Percentiles rank a stretch among this genome's conserved stretches.
These are phyloP conservation scores for Avena insularis DNA, from an alignment of 176 grass and related monocot species.

Conservation along the genomic window DNA sequence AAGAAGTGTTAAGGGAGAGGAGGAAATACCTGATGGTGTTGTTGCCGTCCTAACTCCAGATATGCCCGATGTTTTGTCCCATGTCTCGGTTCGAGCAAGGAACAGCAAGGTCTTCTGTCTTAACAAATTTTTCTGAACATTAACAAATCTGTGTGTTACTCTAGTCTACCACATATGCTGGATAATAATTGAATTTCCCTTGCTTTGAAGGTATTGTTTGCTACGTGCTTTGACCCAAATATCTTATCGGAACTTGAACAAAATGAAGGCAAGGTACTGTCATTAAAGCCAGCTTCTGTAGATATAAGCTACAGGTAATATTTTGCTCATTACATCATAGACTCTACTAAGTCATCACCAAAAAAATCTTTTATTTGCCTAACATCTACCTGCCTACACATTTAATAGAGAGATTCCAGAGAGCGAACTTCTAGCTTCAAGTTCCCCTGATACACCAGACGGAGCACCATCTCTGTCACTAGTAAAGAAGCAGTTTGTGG, in stretches of 20 bases:
- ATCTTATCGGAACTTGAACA: constrained; percentile 68
- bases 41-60: constrained; percentile 92
- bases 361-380: not conserved
- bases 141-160: not conserved
- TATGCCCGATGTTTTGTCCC: constrained; percentile 97
- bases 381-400: constrained; percentile 22
- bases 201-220: constrained; percentile 84
- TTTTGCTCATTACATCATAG: constrained; percentile 8
- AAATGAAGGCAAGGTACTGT: constrained; percentile 72
- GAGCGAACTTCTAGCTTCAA: constrained; percentile 63
- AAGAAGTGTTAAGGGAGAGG: constrained; percentile 93
- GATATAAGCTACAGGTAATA: constrained; percentile 83
- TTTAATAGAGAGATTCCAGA: constrained; percentile 73
- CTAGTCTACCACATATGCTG: constrained; percentile 7
- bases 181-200: not conserved
- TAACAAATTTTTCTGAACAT: not conserved
- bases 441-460: constrained; percentile 50
- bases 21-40: constrained; percentile 92
- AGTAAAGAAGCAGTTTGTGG: constrained; percentile 79
- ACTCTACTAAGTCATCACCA: not conserved
- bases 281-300: constrained; percentile 73
- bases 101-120: constrained; percentile 78
- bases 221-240: constrained; percentile 82
- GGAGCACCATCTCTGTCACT: constrained; percentile 64
- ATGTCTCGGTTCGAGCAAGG: constrained; percentile 95